Evolutionary conservation across 73 alveolate genomes (phyloP).

Genomic region (Effrenium voratum): DNA sequence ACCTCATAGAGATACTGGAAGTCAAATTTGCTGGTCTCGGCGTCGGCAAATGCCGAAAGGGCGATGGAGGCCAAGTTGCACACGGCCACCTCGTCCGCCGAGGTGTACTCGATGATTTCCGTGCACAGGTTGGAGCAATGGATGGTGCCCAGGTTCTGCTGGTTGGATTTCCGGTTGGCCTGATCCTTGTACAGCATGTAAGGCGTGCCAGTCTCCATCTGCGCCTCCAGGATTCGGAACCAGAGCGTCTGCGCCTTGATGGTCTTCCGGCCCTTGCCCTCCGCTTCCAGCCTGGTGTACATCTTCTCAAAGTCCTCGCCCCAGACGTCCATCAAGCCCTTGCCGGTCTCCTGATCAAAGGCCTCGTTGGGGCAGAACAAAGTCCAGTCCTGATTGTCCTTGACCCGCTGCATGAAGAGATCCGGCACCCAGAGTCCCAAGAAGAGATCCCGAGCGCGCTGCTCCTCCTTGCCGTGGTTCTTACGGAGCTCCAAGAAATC

Average conservation of each 20-base stretch:
- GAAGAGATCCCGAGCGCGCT: constrained; percentile 98
- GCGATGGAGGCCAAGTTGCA: constrained; percentile 98
- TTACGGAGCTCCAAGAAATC: constrained; percentile 97
- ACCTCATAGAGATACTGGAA: constrained; percentile 96
- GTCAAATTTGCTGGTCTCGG: constrained; percentile 80
- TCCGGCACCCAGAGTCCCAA: constrained; percentile 99
- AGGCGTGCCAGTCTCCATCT: constrained; percentile 98
- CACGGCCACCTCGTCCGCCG: constrained; percentile 98
- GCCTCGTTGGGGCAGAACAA: constrained; percentile 99
- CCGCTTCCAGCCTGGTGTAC: constrained; percentile 95
- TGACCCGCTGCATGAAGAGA: constrained; percentile 98
- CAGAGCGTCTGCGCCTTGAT: constrained; percentile 94
- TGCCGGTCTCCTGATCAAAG: constrained; percentile 96
- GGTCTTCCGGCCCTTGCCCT: constrained; percentile 48
- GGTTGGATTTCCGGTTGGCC: constrained; percentile 96
- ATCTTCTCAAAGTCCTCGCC: constrained; percentile 98
- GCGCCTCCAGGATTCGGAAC: constrained; percentile 97
- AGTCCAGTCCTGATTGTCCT: constrained; percentile 98
- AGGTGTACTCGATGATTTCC: constrained; percentile 98
- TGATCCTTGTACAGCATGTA: constrained; percentile 96
- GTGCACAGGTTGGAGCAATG: constrained; percentile 98
- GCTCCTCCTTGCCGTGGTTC: constrained; percentile 98
- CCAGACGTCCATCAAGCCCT: constrained; percentile 96
- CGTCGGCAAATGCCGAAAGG: constrained; percentile 96
- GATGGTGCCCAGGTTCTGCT: constrained; percentile 97